Evolutionary conservation across 1,284 basidiomycete species (phyloP).

Genomic region (Anthracocystis setariae): DNA sequence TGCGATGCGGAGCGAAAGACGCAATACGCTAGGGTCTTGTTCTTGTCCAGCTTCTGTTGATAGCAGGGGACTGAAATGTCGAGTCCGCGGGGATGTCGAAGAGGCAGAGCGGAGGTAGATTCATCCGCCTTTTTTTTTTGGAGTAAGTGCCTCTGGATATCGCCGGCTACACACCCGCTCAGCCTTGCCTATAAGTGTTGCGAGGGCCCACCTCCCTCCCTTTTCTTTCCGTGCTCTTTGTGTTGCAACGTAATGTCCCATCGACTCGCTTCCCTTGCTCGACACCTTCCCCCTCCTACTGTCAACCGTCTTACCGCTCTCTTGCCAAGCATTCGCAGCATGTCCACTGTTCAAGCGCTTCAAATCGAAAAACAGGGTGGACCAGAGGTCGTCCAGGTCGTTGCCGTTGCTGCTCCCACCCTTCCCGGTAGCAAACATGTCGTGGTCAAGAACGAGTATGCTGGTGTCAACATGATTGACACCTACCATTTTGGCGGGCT

Average conservation of each 20-base stretch:
- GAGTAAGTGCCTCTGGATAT: too few species aligned
- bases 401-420: constrained; percentile 74
- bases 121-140: too few species aligned
- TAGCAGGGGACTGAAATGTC: too few species aligned
- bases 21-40: too few species aligned
- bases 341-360: constrained; percentile 71
- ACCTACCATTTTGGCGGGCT: constrained; percentile 71
- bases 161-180: too few species aligned
- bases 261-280: constrained; percentile 11
- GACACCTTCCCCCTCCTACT: constrained; percentile 8
- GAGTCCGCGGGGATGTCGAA: neutral
- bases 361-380: constrained; percentile 74
- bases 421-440: constrained; percentile 75
- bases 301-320: neutral
- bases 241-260: constrained; percentile 9
- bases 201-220: neutral
- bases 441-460: constrained; percentile 77
- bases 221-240: neutral
- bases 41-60: too few species aligned
- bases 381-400: constrained; percentile 80
- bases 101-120: too few species aligned
- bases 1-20: too few species aligned
- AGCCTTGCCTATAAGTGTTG: neutral
- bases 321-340: constrained; percentile 59
- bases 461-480: constrained; percentile 74